Conservation (phyloP, 768 basidiomycete species). For the Amanita inopinata region DNA sequence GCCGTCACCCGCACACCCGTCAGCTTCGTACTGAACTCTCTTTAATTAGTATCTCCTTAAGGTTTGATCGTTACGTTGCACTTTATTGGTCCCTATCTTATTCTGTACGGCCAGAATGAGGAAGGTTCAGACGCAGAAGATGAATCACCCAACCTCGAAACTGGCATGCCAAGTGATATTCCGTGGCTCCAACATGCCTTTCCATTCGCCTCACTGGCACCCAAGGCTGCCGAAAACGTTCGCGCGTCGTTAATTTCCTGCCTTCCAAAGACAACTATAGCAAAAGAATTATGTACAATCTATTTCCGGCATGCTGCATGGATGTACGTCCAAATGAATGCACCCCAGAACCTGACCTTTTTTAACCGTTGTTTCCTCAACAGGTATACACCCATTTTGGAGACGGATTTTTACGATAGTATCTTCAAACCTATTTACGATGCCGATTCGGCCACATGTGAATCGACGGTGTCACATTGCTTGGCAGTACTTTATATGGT, state of each 20-base stretch:
- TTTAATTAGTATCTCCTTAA: conserved; percentile 49
- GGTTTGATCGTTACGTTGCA: conserved; percentile 27
- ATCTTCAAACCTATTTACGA: conserved; percentile 48
- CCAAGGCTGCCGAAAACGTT: conserved; percentile 32
- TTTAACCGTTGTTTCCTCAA: conserved; percentile 1
- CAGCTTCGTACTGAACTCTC: conserved; percentile 11
- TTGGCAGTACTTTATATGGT: conserved; percentile 54
- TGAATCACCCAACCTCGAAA: conserved; percentile 23
- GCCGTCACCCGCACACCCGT: conserved; percentile 3
- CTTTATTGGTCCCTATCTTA: conserved; percentile 4
- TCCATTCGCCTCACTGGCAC: conserved; percentile 39
- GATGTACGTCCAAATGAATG: conserved; percentile 39
- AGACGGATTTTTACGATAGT: conserved; percentile 42
- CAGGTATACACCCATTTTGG: conserved; percentile 62
- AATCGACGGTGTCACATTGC: conserved; percentile 38
- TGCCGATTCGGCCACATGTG: conserved; percentile 24
- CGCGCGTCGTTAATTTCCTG: conserved; percentile 34
- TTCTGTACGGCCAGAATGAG: conserved; percentile 36
- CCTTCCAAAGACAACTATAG: conserved; percentile 32
- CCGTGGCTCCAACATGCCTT: conserved; percentile 55
- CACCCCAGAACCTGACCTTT: not conserved
- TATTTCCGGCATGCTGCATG: conserved; percentile 65
- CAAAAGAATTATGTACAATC: conserved; percentile 32
- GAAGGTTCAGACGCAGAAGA: conserved; percentile 48
- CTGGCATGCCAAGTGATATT: conserved; percentile 38